phyloP scores from a whole-genome alignment of 768 basidiomycete species.

The Tricholoma hemisulphureum region DNA sequence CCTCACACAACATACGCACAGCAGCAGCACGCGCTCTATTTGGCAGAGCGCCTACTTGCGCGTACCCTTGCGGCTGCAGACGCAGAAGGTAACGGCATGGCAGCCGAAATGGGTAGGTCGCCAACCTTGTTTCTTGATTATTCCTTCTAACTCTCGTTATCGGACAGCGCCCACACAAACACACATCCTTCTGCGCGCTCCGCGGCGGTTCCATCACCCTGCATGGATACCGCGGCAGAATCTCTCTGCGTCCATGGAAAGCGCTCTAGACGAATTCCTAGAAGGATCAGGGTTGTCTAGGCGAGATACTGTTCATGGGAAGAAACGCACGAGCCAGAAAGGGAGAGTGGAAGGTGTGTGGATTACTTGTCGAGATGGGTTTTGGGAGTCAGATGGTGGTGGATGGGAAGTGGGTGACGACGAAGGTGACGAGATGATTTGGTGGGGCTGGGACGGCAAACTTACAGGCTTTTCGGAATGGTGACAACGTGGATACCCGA shows the following conservation, averaged over 20 bases:
- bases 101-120: constrained; percentile 29
- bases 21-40: constrained; percentile 26
- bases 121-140: background rate
- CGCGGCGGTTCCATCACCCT: constrained; percentile 45
- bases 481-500: constrained; percentile 23
- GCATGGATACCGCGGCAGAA: constrained; percentile 49
- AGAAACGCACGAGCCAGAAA: constrained; percentile 18
- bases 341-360: constrained; percentile 47
- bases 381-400: constrained; percentile 12
- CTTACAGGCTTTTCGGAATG: constrained; percentile 52
- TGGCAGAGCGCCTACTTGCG: constrained; percentile 34
- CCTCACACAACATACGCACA: constrained; percentile 18
- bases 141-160: background rate
- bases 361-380: constrained; percentile 34
- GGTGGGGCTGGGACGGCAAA: constrained; percentile 64
- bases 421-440: constrained; percentile 52
- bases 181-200: constrained; percentile 46
- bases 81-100: constrained; percentile 28
- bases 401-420: constrained; percentile 20
- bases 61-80: constrained; percentile 31
- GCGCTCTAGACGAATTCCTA: constrained; percentile 39
- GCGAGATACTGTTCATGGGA: background rate
- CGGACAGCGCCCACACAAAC: constrained; percentile 43
- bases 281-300: constrained; percentile 29
- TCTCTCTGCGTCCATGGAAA: constrained; percentile 37